Evolutionary conservation across 352 stramenopile genomes (phyloP), one percentile per base, ranked within the genome.

Genomic region (Phytophthora cactorum): DNA sequence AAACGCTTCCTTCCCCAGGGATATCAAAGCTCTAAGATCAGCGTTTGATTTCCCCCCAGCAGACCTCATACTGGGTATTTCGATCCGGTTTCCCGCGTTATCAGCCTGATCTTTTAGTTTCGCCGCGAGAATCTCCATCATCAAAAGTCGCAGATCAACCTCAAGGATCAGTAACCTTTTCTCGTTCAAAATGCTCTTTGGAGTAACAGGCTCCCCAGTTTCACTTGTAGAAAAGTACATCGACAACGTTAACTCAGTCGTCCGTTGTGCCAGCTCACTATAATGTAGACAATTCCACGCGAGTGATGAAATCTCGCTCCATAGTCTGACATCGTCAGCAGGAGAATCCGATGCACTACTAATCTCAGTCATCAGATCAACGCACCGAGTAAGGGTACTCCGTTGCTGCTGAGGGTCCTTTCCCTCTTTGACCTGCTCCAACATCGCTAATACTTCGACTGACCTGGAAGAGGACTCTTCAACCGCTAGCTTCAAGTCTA

Each of bases 361-460:
- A 1, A 67, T 52, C 28, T 63, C 47, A 4, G 36, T 58, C 64
- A 78, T 70, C 41, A 60, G 22, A 32, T 68, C 61, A 34, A 83
- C 45, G 28, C 74, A 73, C 0, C 65, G 64, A 17, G 57, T 46
- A 12, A 86, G 36, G 12, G 59, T 68, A 14, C 49, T 53, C 36
- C 52, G 44, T 25, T 79, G 72, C 22, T 79, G 75, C 0, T 71
- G 58, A 2, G 25, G 46, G 29, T 95, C 86, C 31, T 89, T 89
- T 15, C 59, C 70, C 8, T 93, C 88, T 60, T 86, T 86, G 4
- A 90, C 64, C 47, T 96, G 86, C 53, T 96, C 91, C 5, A 97
- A 36, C 31, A 92, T 68, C 0, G 78, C 62, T 8, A 82, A 57
- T 1, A 94, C 75, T 69, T 79, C 64, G 22, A 86, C 68, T n/a